Base-by-base conservation (phyloP, 75 land plant genomes). In the Adiantum capillusveneris region DNA sequence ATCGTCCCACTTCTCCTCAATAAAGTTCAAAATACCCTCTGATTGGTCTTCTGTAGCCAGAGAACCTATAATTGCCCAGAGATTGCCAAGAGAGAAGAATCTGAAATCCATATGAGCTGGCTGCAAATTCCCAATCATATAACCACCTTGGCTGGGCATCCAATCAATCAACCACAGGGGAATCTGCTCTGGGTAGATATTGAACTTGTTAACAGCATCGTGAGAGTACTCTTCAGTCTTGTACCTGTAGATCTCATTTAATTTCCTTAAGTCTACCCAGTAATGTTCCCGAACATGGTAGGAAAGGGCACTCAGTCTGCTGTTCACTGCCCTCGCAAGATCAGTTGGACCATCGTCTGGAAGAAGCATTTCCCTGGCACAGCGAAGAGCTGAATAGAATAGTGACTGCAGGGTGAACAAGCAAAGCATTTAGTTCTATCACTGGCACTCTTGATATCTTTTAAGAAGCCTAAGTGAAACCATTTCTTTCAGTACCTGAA, bases 51-150 rank as follows among this genome's bases (percentile, higher is more conserved):
- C 82, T 18, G 92, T 84, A 18, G 82, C 75, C 43, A 87, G 43
- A 63, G 84, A 84, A 26, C 77, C 72, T 44, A 76, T 44, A 29
- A 84, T 75, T 9, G 92, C 67, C 88, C 88, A 87, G 16, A 84
- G 69, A 55, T 87, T 87, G 18, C 92, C 88, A 57, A 84, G 82
- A 29, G 82, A 73, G 59, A 87, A 87, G 61, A 84, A 87, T 66
- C 91, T 73, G 44, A 87, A 87, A 56, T 87, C 88, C 88, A 84
- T 84, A 53, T 87, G 84, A 58, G 88, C 92, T 9, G 88, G 92
- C 62, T 87, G 92, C n/a, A 87, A 68, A 58, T 87, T 87, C 42
- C 92, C 88, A 41, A 87, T 78, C 31, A 87, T 29, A 62, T 81
- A 87, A 11, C 92, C 87, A 14, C 92, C 92, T 51, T 76, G 59